A percentile compares a stretch with the other conserved stretches of the same genome.
Conservation (phyloP, 1,284 basidiomycete species). For the Puccinia triticina region DNA sequence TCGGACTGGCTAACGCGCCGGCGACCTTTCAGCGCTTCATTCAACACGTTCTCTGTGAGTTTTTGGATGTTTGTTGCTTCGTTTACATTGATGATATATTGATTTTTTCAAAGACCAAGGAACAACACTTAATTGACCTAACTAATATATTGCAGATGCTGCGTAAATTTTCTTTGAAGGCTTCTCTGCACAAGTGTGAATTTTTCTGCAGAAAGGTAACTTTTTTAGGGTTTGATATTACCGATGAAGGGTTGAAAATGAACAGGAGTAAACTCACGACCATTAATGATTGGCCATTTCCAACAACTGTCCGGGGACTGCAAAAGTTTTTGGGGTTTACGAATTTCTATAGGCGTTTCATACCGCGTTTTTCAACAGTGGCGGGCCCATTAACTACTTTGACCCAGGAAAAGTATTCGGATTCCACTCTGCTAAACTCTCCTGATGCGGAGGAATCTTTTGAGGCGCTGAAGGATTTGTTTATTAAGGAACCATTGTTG, state of each 20-base stretch:
- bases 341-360: too few relatives aligned
- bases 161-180: too few relatives aligned
- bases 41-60: conserved; percentile 16
- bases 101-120: conserved; percentile 23
- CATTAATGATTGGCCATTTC: conserved; percentile 1
- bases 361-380: too few relatives aligned
- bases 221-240: too few relatives aligned
- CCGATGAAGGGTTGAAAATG: not conserved
- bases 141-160: too few relatives aligned
- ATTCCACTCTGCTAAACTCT: not conserved
- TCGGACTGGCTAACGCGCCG: conserved; percentile 62
- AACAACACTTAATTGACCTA: conserved; percentile 15
- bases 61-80: conserved; percentile 37
- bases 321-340: not conserved
- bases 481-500: not conserved
- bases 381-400: too few relatives aligned
- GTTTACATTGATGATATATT: too few relatives aligned
- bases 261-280: conserved; percentile 25
- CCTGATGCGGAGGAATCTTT: not conserved
- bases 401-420: too few relatives aligned
- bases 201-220: too few relatives aligned
- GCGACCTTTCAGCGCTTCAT: conserved; percentile 34
- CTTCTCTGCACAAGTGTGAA: too few relatives aligned
- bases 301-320: not conserved
- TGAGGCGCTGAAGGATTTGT: not conserved